phyloP scores from a whole-genome alignment of 495 filamentous ascomycete genomes.

The Clohesyomyces aquaticus region DNA sequence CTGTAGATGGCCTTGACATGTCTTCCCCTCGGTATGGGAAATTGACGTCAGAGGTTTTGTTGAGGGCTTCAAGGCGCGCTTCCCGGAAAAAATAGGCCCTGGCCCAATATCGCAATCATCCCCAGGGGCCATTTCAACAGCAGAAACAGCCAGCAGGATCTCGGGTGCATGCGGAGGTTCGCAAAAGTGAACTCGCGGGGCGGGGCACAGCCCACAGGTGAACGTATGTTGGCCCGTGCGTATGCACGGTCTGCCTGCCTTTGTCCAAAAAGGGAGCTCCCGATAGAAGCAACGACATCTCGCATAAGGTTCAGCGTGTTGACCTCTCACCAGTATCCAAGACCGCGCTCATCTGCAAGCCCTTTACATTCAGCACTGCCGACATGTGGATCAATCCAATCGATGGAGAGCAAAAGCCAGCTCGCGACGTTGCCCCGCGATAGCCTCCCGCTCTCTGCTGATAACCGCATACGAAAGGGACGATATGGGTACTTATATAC shows the following conservation, averaged over 20 bases:
- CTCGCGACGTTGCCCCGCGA: neutral
- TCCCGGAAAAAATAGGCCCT: neutral
- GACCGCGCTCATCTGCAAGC: too few species aligned
- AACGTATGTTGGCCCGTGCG: too few species aligned
- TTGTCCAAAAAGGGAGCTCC: neutral
- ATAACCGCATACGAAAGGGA: too few species aligned
- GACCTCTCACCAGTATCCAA: neutral
- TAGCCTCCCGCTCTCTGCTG: too few species aligned
- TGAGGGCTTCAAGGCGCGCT: neutral
- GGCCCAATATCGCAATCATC: too few species aligned
- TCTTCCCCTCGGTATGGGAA: neutral
- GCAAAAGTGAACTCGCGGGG: too few species aligned
- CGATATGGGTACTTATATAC: too few species aligned
- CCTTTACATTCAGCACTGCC: neutral
- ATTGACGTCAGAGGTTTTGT: constrained; percentile 24
- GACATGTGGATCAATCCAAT: neutral
- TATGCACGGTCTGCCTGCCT: neutral
- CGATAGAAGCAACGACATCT: constrained; percentile 3
- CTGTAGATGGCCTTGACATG: constrained; percentile 6
- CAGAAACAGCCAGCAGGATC: too few species aligned
- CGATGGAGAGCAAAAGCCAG: neutral
- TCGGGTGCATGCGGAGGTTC: too few species aligned
- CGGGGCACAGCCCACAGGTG: too few species aligned
- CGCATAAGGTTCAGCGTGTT: neutral
- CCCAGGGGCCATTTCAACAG: too few species aligned